Base-by-base conservation (phyloP, 2,329 filamentous ascomycete genomes). In the Colletotrichum graminicola region DNA sequence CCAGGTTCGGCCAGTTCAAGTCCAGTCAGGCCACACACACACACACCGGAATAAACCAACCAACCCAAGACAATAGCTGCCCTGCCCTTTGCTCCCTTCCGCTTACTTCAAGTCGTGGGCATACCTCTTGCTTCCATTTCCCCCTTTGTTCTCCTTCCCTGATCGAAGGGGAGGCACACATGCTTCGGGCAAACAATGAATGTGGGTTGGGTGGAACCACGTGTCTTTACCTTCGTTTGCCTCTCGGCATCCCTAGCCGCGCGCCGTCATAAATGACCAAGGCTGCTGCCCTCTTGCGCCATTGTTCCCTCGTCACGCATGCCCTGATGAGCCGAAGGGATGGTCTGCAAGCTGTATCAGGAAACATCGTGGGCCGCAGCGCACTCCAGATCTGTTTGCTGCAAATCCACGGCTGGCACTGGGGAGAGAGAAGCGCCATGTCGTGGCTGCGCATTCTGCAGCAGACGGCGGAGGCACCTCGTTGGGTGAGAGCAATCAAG, bases 101-200 rank as follows among this genome's bases (percentile, higher is more conserved):
- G n/a, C 56, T 32, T 29, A 7, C 21, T 32, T n/a, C 10, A 14
- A 21, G 36, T 34, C 21, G 21, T 32, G 45, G 26, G 41, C 16
- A 43, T 43, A 7, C 2, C 26, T 47, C 18, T 45, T 34, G 16
- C 57, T 10, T 16, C 36, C 23, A 12, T n/a, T 16, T 21, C 14
- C 29, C 41, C 7, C 54, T 56, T 62, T 62, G 32, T 47, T 62
- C 59, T 14, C 26, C 11, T 12, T 39, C 12, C 29, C 21, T 11
- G 10, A 5, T 26, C 21, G 12, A 39, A 56, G 21, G 36, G 23
- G 34, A 16, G 34, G 34, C 34, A 23, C n/a, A 26, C 21, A 23
- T 56, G n/a, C 34, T 56, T 39, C 39, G 54, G 54, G 34, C 34
- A 56, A 39, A 56, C 54, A 56, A 39, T 34, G 34, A 18, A 56